Base-by-base conservation (phyloP, 768 basidiomycete species). In the Collybia sordida region DNA sequence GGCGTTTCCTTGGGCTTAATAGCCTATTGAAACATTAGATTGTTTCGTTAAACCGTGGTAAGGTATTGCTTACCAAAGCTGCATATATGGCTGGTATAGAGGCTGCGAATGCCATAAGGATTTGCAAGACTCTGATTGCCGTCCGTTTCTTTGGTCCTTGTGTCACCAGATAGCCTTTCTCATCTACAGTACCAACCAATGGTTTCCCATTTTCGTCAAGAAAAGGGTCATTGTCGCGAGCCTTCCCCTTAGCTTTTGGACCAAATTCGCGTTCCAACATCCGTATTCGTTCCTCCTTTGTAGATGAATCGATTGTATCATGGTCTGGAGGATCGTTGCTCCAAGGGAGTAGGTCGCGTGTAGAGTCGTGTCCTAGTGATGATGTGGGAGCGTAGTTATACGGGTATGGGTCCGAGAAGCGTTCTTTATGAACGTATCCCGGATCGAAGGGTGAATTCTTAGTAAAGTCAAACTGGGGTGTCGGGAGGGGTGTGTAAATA, bases 261-360 rank as follows among this genome's bases (percentile, higher is more conserved):
- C 80, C 79, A 61, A 88, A 89, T 53, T 87, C 85, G 15, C 76
- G 76, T 60, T 87, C 81, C 8, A 89, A 73, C 84, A 87, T 86
- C 5, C 83, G 78, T 56, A 87, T 72, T 15, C 86, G 75, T 56
- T 87, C 85, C 62, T 83, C 82, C 62, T 85, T 88, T 24, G 80
- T 67, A n/a, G 72, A 64, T 1, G 75, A 64, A 49, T 81, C 74
- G 3, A 85, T 56, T 1, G 67, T 63, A 17, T 68, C 71, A 49
- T 72, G 71, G 18, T 76, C 73, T 11, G 74, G 72, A 1, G 72
- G 73, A 43, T 81, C 78, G 41, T 61, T 66, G 47, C 69, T 72
- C 82, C 83, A 86, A 0, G 82, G 81, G 8, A 84, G 67, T 2
- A 77, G 54, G 31, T 74, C 69, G 7, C 76, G 63, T n/a, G 65